Percentiles rank a stretch among this genome's conserved stretches.
phyloP scores from a whole-genome alignment of 495 filamentous ascomycete genomes.

The Xylaria flabelliformis region DNA sequence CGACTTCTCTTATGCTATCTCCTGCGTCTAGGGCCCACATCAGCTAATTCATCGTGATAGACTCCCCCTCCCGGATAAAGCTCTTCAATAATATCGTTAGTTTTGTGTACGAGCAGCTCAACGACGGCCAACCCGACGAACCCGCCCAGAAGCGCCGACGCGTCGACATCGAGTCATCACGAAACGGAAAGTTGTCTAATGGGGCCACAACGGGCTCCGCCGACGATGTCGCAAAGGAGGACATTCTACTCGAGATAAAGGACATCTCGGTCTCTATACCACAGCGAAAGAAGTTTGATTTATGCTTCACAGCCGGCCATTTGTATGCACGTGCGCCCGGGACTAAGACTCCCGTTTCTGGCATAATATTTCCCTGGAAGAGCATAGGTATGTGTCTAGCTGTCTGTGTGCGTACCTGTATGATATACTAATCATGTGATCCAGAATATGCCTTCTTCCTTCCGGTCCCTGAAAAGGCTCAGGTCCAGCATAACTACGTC shows the following conservation, averaged over 20 bases:
- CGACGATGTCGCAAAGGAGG: conserved; percentile 51
- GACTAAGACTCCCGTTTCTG: conserved; percentile 71
- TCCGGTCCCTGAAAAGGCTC: conserved; percentile 88
- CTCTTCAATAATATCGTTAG: conserved; percentile 62
- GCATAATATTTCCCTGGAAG: conserved; percentile 67
- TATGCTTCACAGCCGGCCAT: conserved; percentile 72
- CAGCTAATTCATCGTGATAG: conserved; percentile 41
- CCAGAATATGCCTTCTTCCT: conserved; percentile 79
- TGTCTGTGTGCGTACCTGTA: neutral
- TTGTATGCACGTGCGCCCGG: conserved; percentile 72
- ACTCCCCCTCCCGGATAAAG: conserved; percentile 50
- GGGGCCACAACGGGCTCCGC: conserved; percentile 30
- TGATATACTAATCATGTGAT: conserved; percentile 32
- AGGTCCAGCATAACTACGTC: conserved; percentile 88
- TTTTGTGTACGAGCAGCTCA: conserved; percentile 51
- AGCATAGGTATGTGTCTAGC: conserved; percentile 70
- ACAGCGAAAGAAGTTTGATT: conserved; percentile 87
- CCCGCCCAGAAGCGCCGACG: conserved; percentile 57
- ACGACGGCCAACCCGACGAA: conserved; percentile 35
- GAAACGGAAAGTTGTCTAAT: conserved; percentile 38
- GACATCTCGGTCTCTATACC: conserved; percentile 81
- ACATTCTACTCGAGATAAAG: conserved; percentile 64
- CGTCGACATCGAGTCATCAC: conserved; percentile 51
- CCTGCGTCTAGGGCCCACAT: neutral
- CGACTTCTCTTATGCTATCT: conserved; percentile 11